phyloP scores from a whole-genome alignment of 2,329 filamentous ascomycete genomes.

The Orbilia javanica region DNA sequence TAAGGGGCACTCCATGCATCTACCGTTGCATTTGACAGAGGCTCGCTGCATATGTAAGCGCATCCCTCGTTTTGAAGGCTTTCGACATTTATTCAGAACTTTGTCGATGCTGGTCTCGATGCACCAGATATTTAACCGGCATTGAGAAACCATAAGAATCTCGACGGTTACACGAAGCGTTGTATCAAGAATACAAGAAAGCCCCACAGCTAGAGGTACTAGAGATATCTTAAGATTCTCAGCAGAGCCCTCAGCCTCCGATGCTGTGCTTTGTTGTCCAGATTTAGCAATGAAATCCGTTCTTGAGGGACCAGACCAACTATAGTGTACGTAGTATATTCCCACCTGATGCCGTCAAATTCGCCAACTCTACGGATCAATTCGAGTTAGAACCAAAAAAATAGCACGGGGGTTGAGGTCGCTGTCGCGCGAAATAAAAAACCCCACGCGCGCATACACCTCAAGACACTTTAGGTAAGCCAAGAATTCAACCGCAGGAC shows the following conservation, averaged over 20 bases:
- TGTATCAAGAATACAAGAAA: background rate
- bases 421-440: constrained; percentile 2
- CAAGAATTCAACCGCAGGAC: constrained; percentile 39
- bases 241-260: background rate
- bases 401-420: background rate
- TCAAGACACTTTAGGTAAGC: constrained; percentile 41
- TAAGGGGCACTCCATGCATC: constrained; percentile 6
- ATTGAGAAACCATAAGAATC: background rate
- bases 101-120: background rate
- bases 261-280: constrained; percentile 4
- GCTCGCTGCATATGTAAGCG: constrained; percentile 31
- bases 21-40: constrained; percentile 25
- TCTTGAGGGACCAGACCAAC: background rate
- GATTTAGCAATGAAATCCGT: constrained; percentile 9
- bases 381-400: constrained; percentile 7
- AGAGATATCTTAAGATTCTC: background rate
- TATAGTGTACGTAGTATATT: no score
- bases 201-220: background rate
- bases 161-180: constrained; percentile 9
- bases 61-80: constrained; percentile 6
- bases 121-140: constrained; percentile 37
- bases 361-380: constrained; percentile 29
- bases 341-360: constrained; percentile 11
- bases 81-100: constrained; percentile 7
- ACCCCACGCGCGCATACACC: constrained; percentile 28